Percentiles rank a stretch among this genome's conserved stretches.
Evolutionary conservation across 2,329 filamentous ascomycete species (phyloP).

Genomic region (Neoarthrinium moseri): DNA sequence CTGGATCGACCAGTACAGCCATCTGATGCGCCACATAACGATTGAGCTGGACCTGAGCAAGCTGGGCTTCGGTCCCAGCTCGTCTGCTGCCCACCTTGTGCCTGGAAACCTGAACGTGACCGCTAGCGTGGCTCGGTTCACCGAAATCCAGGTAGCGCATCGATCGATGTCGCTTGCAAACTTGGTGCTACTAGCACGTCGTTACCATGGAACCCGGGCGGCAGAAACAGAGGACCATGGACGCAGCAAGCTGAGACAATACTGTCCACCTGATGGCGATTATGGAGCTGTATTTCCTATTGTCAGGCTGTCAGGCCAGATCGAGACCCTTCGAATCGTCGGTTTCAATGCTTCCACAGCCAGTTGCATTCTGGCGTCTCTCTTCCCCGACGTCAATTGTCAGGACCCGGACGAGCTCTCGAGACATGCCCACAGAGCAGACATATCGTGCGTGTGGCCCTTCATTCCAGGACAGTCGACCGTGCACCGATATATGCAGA

Average conservation of each 20-base stretch:
- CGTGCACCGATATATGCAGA: neutral
- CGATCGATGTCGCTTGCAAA: neutral
- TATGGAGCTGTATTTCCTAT: neutral
- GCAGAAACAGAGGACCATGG: neutral
- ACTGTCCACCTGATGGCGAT: conserved; percentile 6
- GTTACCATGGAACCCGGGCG: conserved; percentile 6
- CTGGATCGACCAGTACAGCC: conserved; percentile 7
- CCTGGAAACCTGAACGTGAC: neutral
- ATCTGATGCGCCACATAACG: conserved; percentile 7
- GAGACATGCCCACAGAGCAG: neutral
- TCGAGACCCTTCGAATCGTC: conserved; percentile 6
- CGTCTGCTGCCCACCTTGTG: neutral
- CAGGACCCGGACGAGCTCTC: neutral
- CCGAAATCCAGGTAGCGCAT: neutral
- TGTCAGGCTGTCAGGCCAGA: neutral
- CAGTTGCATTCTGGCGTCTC: neutral
- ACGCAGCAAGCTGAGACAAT: neutral
- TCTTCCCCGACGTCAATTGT: conserved; percentile 4
- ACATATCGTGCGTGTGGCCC: conserved; percentile 8
- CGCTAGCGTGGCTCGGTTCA: neutral
- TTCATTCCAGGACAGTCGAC: conserved; percentile 6
- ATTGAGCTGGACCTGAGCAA: conserved; percentile 11
- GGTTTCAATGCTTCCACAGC: conserved; percentile 7
- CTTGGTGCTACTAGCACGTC: conserved; percentile 10
- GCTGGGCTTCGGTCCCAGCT: conserved; percentile 6